phyloP scores from a whole-genome alignment of 495 filamentous ascomycete genomes.

The Annulohypoxylon bovei region DNA sequence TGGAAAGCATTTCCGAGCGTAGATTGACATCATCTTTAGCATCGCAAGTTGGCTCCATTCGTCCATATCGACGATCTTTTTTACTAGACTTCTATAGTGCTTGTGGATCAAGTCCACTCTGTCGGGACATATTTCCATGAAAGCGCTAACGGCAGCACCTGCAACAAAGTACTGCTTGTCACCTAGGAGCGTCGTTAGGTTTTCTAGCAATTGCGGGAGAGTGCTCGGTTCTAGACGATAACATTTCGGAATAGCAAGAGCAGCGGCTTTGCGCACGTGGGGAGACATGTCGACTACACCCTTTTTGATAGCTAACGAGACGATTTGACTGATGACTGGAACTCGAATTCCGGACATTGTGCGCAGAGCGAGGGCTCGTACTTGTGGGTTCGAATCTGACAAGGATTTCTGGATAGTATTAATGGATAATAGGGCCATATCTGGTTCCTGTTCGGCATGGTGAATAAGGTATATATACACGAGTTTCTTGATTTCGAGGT shows the following conservation, averaged over 20 bases:
- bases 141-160: constrained; percentile 89
- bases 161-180: constrained; percentile 96
- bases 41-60: constrained; percentile 94
- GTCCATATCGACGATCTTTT: constrained; percentile 97
- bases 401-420: constrained; percentile 98
- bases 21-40: constrained; percentile 80
- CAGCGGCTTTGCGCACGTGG: constrained; percentile 90
- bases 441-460: constrained; percentile 94
- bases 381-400: constrained; percentile 87
- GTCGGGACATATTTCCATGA: constrained; percentile 87
- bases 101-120: constrained; percentile 87
- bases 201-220: constrained; percentile 83
- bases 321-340: constrained; percentile 98
- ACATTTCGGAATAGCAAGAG: constrained; percentile 96
- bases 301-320: constrained; percentile 93
- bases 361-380: constrained; percentile 87
- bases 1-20: constrained; percentile 90
- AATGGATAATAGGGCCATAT: constrained; percentile 93
- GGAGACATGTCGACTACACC: constrained; percentile 94
- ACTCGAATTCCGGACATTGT: constrained; percentile 97
- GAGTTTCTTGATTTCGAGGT: constrained; percentile 93
- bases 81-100: constrained; percentile 83
- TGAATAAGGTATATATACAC: constrained; percentile 97
- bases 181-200: constrained; percentile 76
- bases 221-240: constrained; percentile 91